Conservation (phyloP, 257 asterid species). For the Echites panduratus region DNA sequence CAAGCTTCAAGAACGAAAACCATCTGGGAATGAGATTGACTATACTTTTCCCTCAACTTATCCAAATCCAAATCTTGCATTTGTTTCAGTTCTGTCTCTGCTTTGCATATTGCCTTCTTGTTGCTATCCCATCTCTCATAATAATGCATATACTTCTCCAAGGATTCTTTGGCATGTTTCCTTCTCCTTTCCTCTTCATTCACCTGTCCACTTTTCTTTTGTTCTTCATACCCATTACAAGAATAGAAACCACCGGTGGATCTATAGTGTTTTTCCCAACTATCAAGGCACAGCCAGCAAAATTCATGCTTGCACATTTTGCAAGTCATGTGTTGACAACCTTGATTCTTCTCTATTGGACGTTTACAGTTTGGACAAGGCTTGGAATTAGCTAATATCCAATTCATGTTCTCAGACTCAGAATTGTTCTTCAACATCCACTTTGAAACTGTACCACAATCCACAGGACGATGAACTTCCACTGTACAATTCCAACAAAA, state of each 20-base stretch:
- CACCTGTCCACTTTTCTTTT: not conserved
- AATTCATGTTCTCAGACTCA: conserved; percentile 9
- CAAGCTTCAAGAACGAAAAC: conserved; percentile 28
- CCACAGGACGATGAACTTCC: conserved; percentile 18
- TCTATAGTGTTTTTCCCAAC: not conserved
- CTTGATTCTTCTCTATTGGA: conserved; percentile 13
- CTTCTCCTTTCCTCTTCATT: not conserved
- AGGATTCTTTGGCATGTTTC: not conserved
- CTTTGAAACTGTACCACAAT: conserved; percentile 7
- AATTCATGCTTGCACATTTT: not conserved
- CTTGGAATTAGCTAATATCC: conserved; percentile 13
- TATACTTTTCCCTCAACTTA: not conserved
- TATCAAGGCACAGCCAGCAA: conserved; percentile 20
- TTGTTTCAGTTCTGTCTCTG: not conserved
- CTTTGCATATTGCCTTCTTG: not conserved
- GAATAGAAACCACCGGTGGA: not conserved
- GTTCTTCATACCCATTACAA: conserved; percentile 8
- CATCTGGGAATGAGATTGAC: not conserved
- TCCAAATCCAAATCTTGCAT: not conserved
- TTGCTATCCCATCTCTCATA: conserved; percentile 8
- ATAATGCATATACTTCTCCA: conserved; percentile 10
- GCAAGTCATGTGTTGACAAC: conserved; percentile 26
- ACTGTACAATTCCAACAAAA: conserved; percentile 68
- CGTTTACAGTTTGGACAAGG: conserved; percentile 11
- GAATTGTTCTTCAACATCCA: conserved; percentile 1